Evolutionary conservation across 73 alveolate genomes (phyloP).

Genomic region (Stentor roeselii): DNA sequence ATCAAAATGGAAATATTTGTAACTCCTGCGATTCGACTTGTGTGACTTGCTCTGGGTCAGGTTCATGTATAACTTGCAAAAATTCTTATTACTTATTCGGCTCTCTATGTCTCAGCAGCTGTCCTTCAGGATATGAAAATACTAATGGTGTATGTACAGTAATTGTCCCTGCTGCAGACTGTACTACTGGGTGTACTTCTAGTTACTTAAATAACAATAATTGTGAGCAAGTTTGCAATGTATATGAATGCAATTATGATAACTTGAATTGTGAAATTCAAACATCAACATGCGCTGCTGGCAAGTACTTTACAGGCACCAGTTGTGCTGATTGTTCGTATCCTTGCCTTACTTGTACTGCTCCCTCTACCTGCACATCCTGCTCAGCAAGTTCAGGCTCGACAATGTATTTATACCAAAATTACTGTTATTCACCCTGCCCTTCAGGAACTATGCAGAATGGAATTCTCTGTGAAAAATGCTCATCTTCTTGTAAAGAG

Average conservation of each 20-base stretch:
- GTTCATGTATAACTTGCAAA: neutral
- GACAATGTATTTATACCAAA: neutral
- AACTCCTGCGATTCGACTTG: neutral
- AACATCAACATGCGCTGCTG: neutral
- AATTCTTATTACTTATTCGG: neutral
- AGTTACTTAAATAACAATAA: neutral
- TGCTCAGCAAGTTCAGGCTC: neutral
- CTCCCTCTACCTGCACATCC: neutral
- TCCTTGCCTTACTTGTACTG: neutral
- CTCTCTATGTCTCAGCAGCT: neutral
- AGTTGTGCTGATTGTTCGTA: neutral
- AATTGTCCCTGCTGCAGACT: slow-evolving; percentile 12
- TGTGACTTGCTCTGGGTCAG: slow-evolving; percentile 13
- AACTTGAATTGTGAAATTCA: neutral
- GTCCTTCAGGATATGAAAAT: slow-evolving; percentile 17
- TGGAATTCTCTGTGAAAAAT: slow-evolving; percentile 10
- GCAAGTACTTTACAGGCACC: neutral
- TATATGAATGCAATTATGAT: neutral
- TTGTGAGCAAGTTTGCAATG: neutral
- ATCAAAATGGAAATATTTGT: slow-evolving; percentile 14
- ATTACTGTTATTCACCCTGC: neutral
- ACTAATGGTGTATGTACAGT: slow-evolving; percentile 2
- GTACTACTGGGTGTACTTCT: slow-evolving; percentile 10
- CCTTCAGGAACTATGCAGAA: slow-evolving; percentile 11
- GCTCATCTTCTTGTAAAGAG: slow-evolving; percentile 12